Percentiles rank a stretch among this genome's conserved stretches.
Evolutionary conservation across 2,329 filamentous ascomycete species (phyloP).

Genomic region (Beauveria brongniartii): DNA sequence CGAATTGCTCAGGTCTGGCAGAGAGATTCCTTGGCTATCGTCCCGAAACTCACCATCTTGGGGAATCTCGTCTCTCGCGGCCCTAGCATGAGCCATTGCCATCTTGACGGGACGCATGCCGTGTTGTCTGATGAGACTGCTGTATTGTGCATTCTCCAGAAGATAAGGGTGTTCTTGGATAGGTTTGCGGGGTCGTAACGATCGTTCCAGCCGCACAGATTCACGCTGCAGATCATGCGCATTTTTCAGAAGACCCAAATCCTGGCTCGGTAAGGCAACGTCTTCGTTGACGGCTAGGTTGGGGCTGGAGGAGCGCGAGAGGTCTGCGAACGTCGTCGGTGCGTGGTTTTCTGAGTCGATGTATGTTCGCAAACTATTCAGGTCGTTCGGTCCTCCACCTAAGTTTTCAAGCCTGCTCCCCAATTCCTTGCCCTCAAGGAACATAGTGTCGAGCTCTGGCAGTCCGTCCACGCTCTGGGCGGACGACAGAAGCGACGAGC

Average conservation of each 20-base stretch:
- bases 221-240: conserved; percentile 15
- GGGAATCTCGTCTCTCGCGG: conserved; percentile 32
- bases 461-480: conserved; percentile 22
- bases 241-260: conserved; percentile 1
- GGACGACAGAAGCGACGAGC: conserved; percentile 29
- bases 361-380: not conserved
- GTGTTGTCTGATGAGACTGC: conserved; percentile 42
- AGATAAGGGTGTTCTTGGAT: conserved; percentile 54
- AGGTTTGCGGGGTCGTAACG: conserved; percentile 50
- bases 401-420: conserved; percentile 3
- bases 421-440: not conserved
- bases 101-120: conserved; percentile 46
- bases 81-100: conserved; percentile 21
- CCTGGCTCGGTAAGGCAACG: conserved; percentile 5
- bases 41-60: conserved; percentile 44
- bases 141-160: conserved; percentile 48
- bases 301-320: not conserved
- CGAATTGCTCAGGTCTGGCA: conserved; percentile 25
- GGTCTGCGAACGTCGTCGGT: not conserved
- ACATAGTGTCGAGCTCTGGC: conserved; percentile 15
- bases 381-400: not conserved
- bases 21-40: conserved; percentile 36
- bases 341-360: not conserved
- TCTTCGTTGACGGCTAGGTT: not conserved
- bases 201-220: conserved; percentile 34